Base-by-base conservation (phyloP, 2,329 filamentous ascomycete species). In the Biscogniauxia sp. region DNA sequence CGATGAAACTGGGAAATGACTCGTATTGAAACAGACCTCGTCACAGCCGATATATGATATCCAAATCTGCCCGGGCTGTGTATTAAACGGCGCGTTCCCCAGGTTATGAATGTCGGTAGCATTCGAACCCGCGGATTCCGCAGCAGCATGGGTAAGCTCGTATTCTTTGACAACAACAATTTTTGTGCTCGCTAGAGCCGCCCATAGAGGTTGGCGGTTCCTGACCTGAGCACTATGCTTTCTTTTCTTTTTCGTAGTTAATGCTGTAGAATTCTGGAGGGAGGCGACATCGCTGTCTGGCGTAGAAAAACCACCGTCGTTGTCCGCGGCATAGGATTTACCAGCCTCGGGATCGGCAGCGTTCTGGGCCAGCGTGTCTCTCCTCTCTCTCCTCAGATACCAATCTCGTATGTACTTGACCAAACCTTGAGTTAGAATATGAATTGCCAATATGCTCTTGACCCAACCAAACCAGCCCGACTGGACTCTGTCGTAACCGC, bases 101-200 rank as follows among this genome's bases (percentile, higher is more conserved):
- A 92, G 82, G 76, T 91, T 89, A 77, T 92, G 88, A 72, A 89
- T 87, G 71, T 92, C 89, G 71, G 88, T 91, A 69, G 88, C 87
- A 72, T 91, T 89, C 67, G 90, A 88, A 70, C 89, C 89, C 32
- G 85, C 86, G 55, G 88, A 89, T 76, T 93, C 90, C 58, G 86
- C 85, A 62, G 89, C 84, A 60, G 88, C 87, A 73, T 91, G 88
- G 66, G 91, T 94, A 73, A 96, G 85, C 77, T 93, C 90, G 69
- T 92, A 91, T 76, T 93, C 93, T 79, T 96, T 95, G 72, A 96
- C 88, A 78, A 97, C 92, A 69, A 95, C 94, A 74, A 97, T 93
- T 82, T 97, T 97, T 72, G 93, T 97, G 78, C 92, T 97, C 56
- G 93, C 93, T 69, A 97, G 85, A 54, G 93, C 93, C 65, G 93